Evolutionary conservation across 2,329 filamentous ascomycete species (phyloP).

Genomic region (Trichophyton mentagrophytes): DNA sequence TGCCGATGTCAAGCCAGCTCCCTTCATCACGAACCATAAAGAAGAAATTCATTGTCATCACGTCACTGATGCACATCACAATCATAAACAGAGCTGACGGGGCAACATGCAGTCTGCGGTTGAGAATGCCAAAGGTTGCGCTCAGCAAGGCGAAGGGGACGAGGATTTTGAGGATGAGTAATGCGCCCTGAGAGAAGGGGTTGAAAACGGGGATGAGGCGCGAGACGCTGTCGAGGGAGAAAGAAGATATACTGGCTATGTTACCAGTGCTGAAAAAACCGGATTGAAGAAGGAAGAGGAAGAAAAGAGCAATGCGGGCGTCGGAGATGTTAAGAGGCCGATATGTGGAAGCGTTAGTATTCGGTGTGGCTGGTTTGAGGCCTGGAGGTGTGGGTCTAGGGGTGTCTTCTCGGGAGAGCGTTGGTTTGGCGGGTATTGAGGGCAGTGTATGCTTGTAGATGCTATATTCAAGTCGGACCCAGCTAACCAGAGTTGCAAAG

Average conservation of each 20-base stretch:
- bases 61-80: slow-evolving; percentile 81
- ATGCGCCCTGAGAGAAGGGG: slow-evolving; percentile 77
- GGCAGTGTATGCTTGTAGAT: slow-evolving; percentile 41
- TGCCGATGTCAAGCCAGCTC: slow-evolving; percentile 94
- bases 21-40: slow-evolving; percentile 96
- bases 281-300: slow-evolving; percentile 86
- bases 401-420: not conserved
- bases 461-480: slow-evolving; percentile 83
- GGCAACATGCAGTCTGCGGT: slow-evolving; percentile 67
- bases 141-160: slow-evolving; percentile 88
- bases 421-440: not conserved
- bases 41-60: slow-evolving; percentile 91
- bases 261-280: slow-evolving; percentile 97
- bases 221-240: slow-evolving; percentile 80
- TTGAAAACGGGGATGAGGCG: slow-evolving; percentile 85
- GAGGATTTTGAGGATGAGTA: slow-evolving; percentile 79
- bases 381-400: slow-evolving; percentile 8
- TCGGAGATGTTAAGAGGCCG: slow-evolving; percentile 70
- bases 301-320: slow-evolving; percentile 79
- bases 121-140: slow-evolving; percentile 86
- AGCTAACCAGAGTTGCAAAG: slow-evolving; percentile 65
- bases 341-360: slow-evolving; percentile 26
- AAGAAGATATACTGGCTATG: slow-evolving; percentile 83
- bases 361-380: not conserved
- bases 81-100: slow-evolving; percentile 87